Conservation (phyloP, 192 early-diverging fungal species). For the Radiomyces spectabilis region DNA sequence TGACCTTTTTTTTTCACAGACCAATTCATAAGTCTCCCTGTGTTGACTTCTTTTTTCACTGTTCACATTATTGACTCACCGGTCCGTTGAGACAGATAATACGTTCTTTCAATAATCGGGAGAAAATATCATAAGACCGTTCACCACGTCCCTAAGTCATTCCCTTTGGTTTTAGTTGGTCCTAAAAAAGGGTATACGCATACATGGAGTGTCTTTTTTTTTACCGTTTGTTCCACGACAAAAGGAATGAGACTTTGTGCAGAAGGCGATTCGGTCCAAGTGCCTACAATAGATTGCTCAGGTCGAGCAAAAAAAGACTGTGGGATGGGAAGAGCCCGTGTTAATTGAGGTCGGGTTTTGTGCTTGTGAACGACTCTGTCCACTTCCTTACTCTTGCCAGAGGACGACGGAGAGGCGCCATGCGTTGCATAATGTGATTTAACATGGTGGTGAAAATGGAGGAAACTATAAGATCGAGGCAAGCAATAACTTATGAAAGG, state of each 20-base stretch:
- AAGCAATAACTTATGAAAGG: too few relatives aligned
- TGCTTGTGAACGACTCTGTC: too few relatives aligned
- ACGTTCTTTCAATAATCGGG: constrained; percentile 90
- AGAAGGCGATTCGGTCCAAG: constrained; percentile 21
- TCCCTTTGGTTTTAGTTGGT: not conserved
- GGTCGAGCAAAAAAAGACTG: not conserved
- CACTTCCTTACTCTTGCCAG: too few relatives aligned
- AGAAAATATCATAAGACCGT: constrained; percentile 96
- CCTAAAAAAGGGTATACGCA: too few relatives aligned
- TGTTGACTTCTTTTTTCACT: not conserved
- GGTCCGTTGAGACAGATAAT: constrained; percentile 95
- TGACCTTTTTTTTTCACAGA: too few relatives aligned
- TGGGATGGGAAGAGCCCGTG: too few relatives aligned
- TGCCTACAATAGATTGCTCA: not conserved
- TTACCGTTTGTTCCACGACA: constrained; percentile 60
- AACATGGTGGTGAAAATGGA: too few relatives aligned
- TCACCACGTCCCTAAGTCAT: constrained; percentile 68
- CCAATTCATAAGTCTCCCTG: not conserved
- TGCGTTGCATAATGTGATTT: too few relatives aligned
- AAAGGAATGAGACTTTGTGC: constrained; percentile 48
- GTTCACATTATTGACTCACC: constrained; percentile 26
- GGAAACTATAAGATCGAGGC: too few relatives aligned
- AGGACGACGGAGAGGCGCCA: too few relatives aligned
- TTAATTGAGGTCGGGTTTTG: too few relatives aligned
- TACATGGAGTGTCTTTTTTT: not conserved